Evolutionary conservation across 2,329 filamentous ascomycete species (phyloP), one percentile per base, ranked within the genome.

Genomic region (Fusarium compactum): DNA sequence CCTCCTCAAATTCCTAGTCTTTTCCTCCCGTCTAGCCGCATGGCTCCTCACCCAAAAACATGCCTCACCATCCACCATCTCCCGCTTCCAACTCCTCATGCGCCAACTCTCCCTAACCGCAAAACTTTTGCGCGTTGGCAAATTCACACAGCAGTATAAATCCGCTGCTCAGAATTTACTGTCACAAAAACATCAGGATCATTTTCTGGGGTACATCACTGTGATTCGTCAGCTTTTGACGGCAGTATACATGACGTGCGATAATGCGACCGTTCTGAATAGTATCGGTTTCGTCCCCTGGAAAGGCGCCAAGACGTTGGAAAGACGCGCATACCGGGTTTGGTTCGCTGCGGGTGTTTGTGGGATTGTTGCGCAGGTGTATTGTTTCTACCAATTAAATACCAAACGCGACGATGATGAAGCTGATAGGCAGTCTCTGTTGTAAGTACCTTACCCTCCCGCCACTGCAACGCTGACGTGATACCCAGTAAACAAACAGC

Each of bases 211-310:
- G 9, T 44, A 52, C 16, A 16, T 65, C 14, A 65, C 60, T 2
- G n/a, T 65, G 24, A 25, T 60, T n/a, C 65, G 65, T 15, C 65
- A 69, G 20, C 24, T 52, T 2, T 22, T 69, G 16, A 48, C 43
- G 16, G 65, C 65, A 6, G 65, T 55, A 6, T 65, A 56, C 12
- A 8, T 69, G 41, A 55, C 45, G 9, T 61, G 51, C 20, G 60
- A 69, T 40, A 69, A 61, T 2, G 50, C 45, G 8, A 69, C 65
- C 8, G 40, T 69, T 16, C 38, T 60, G 12, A 60, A 69, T 44
- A 69, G 65, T n/a, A 68, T 69, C 29, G 59, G 65, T 25, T 59
- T 69, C 8, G 43, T 65, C 5, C 65, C 65, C 25, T 53, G 45
- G 59, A 69, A 69, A 29, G 50, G 57, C 9, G 63, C 57, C 18